Conservation (phyloP, 1,139 yeast genomes). For the Pichia sp. region DNA sequence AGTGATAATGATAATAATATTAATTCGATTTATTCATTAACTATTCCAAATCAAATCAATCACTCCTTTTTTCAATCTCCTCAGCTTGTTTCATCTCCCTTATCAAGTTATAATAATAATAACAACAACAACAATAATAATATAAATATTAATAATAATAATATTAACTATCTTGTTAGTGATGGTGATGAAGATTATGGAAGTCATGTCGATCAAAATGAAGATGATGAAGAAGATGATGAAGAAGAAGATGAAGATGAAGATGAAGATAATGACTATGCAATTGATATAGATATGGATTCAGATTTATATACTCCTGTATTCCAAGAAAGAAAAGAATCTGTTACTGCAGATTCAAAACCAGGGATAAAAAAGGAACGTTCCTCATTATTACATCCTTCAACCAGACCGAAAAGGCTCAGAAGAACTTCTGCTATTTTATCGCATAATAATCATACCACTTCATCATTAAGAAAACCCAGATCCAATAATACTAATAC, state of each 20-base stretch:
- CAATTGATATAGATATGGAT: constrained; percentile 8
- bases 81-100: constrained; percentile 3
- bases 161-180: constrained; percentile 24
- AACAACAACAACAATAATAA: constrained; percentile 17
- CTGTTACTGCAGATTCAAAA: constrained; percentile 19
- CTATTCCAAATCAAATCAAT: constrained; percentile 20
- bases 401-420: constrained; percentile 13
- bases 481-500: constrained; percentile 6
- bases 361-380: constrained; percentile 15
- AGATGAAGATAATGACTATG: constrained; percentile 16
- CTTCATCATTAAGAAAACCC: constrained; percentile 12
- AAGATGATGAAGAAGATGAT: constrained; percentile 20
- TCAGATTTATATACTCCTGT: constrained; percentile 26
- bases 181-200: constrained; percentile 23
- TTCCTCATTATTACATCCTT: constrained; percentile 8
- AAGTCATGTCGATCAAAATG: constrained; percentile 21
- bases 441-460: constrained; percentile 9
- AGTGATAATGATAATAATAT: constrained; percentile 7
- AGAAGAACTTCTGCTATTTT: constrained; percentile 9
- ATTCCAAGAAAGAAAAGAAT: constrained; percentile 25
- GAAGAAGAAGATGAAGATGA: constrained; percentile 21
- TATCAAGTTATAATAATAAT: constrained; percentile 2
- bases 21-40: constrained; percentile 25
- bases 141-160: not conserved
- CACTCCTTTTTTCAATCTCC: not conserved